Percentiles rank a stretch among this genome's conserved stretches.
Evolutionary conservation across 2,329 filamentous ascomycete genomes (phyloP).

Genomic region (Alternaria sp.): DNA sequence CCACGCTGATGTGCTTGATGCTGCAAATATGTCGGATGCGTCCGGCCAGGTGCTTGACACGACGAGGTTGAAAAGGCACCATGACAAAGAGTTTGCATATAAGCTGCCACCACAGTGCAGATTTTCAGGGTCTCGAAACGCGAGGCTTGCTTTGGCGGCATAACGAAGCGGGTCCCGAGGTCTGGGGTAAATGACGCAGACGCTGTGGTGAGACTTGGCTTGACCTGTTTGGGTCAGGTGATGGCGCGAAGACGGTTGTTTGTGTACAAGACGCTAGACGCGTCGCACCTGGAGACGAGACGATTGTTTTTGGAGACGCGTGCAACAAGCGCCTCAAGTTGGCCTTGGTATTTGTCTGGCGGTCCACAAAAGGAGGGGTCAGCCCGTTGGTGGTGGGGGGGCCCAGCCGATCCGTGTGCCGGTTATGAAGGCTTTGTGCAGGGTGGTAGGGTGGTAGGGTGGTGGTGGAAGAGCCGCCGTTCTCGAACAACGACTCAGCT

Average conservation of each 20-base stretch:
- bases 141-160: constrained; percentile 34
- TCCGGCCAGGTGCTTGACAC: constrained; percentile 26
- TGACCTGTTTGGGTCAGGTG: constrained; percentile 41
- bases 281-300: constrained; percentile 46
- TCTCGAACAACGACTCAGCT: constrained; percentile 47
- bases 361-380: constrained; percentile 47
- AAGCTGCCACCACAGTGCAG: constrained; percentile 35
- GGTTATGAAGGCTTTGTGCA: constrained; percentile 50
- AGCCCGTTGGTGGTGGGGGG: constrained; percentile 48
- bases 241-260: constrained; percentile 42
- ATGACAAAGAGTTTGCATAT: constrained; percentile 30
- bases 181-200: constrained; percentile 24
- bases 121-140: constrained; percentile 46
- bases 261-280: constrained; percentile 45
- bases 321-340: constrained; percentile 42
- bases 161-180: constrained; percentile 38
- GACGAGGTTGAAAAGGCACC: neutral
- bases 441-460: constrained; percentile 32
- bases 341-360: constrained; percentile 32
- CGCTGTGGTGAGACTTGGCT: constrained; percentile 18
- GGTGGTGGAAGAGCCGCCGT: constrained; percentile 32
- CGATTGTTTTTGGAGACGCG: constrained; percentile 33
- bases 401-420: constrained; percentile 32
- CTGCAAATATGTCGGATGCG: constrained; percentile 24
- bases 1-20: constrained; percentile 11